These are phyloP conservation scores for Trichoderma aggressivum DNA, from an alignment of 2,329 filamentous ascomycete genomes.

Conservation along the genomic window DNA sequence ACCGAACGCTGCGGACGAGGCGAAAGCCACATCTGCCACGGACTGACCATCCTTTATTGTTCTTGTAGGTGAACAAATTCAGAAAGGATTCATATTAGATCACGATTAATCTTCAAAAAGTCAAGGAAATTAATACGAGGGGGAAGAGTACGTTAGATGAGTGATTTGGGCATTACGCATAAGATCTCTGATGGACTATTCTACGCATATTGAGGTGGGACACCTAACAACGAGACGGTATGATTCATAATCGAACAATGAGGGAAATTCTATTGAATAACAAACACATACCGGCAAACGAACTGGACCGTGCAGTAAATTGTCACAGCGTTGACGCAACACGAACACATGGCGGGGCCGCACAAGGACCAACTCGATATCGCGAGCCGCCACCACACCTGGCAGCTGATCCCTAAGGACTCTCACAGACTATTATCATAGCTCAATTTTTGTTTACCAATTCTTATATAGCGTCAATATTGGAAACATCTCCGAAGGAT, in stretches of 20 bases:
- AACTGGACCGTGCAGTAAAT: not conserved
- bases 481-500: not conserved
- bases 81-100: not conserved
- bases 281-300: not conserved
- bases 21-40: slow-evolving; percentile 10
- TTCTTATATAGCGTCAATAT: not conserved
- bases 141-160: not conserved
- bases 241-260: not conserved
- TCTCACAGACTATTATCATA: not conserved
- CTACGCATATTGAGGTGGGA: not conserved
- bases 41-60: not conserved
- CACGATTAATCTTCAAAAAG: not conserved
- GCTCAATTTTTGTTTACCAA: not conserved
- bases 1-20: not conserved
- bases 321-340: not conserved
- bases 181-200: not conserved
- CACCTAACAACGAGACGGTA: not conserved
- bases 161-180: not conserved
- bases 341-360: not conserved
- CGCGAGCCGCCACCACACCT: not conserved
- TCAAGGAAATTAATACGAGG: no score
- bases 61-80: not conserved
- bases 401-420: not conserved
- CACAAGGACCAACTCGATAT: not conserved
- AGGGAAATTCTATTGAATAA: not conserved